phyloP scores from a whole-genome alignment of 768 basidiomycete genomes.

The Rossbeevera mucosa region DNA sequence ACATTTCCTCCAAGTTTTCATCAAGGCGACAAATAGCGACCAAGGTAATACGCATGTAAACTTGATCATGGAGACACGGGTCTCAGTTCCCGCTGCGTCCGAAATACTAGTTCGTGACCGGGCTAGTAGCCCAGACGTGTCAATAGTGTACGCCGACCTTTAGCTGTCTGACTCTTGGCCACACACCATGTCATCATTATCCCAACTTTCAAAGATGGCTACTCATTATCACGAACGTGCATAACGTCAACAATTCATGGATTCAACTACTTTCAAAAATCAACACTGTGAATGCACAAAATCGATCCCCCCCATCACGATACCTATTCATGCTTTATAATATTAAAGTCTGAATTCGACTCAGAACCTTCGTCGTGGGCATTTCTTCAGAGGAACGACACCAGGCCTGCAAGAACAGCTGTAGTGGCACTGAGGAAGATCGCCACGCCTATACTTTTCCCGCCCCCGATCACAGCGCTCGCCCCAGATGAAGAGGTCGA shows the following conservation, averaged over 20 bases:
- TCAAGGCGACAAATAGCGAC: too few relatives aligned
- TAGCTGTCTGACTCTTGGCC: too few relatives aligned
- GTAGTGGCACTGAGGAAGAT: constrained; percentile 6
- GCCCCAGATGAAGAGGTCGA: neutral
- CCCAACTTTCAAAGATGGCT: neutral
- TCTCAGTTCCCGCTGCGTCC: neutral
- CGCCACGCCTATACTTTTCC: constrained; percentile 9
- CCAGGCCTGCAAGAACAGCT: constrained; percentile 9
- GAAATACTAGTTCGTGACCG: neutral
- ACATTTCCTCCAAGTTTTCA: too few relatives aligned
- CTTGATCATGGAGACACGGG: too few relatives aligned
- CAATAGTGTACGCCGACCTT: too few relatives aligned
- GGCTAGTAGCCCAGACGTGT: too few relatives aligned
- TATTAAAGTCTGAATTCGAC: neutral
- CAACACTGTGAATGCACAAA: neutral
- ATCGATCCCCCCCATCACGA: neutral
- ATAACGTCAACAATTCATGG: neutral
- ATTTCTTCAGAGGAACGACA: constrained; percentile 9
- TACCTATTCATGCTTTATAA: neutral
- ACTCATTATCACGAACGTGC: neutral
- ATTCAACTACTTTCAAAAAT: neutral
- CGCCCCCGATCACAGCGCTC: constrained; percentile 10
- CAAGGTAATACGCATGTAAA: too few relatives aligned
- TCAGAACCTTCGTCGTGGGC: neutral
- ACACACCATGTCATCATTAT: too few relatives aligned